Conservation (phyloP, 306 rosid species). For the Cyamopsis tetragonoloba region DNA sequence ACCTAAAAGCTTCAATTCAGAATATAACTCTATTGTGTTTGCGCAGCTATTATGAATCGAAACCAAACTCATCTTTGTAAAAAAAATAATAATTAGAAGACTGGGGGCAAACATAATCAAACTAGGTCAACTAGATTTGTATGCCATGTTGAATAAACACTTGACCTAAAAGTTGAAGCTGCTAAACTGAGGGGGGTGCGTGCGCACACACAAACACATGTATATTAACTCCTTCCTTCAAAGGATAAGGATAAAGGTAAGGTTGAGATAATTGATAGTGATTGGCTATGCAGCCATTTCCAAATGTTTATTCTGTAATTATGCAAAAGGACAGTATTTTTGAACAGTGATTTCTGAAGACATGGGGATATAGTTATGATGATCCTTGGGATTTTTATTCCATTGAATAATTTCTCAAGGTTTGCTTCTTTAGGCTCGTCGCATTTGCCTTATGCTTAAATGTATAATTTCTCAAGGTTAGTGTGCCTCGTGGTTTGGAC, state of each 20-base stretch:
- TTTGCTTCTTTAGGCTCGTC: not conserved
- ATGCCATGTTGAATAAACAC: conserved; percentile 3
- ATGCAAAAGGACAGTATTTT: not conserved
- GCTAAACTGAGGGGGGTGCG: not conserved
- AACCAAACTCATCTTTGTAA: not conserved
- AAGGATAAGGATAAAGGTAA: conserved; percentile 5
- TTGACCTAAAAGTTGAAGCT: not conserved
- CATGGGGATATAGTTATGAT: too few relatives aligned
- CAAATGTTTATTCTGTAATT: not conserved
- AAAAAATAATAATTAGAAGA: not conserved
- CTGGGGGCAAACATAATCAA: not conserved
- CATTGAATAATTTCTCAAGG: too few relatives aligned
- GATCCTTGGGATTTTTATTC: too few relatives aligned
- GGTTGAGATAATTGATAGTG: not conserved
- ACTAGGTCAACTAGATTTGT: not conserved
- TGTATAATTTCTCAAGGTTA: not conserved
- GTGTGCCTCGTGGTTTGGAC: not conserved
- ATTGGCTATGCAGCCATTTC: not conserved
- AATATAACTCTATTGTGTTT: conserved; percentile 1
- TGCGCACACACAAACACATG: too few relatives aligned
- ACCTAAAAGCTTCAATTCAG: not conserved
- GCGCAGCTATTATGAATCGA: not conserved
- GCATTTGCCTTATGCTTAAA: conserved; percentile 1
- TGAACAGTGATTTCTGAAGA: not conserved
- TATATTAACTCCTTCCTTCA: not conserved